phyloP scores from a whole-genome alignment of 2,329 filamentous ascomycete genomes.

The Zasmidium citrigriseum region DNA sequence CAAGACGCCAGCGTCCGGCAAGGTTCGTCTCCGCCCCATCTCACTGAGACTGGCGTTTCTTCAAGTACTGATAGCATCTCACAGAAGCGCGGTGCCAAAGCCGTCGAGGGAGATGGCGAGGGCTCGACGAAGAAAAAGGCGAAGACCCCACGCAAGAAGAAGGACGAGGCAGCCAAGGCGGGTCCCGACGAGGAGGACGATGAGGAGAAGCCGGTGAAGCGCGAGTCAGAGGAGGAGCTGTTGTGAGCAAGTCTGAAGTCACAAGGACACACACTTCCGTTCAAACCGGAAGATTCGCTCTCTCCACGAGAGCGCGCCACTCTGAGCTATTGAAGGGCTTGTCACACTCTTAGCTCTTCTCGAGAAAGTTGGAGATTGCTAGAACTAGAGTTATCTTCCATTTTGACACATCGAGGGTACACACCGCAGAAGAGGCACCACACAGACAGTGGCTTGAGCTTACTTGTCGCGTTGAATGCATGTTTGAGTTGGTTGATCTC shows the following conservation, averaged over 20 bases:
- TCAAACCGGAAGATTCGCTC: too few relatives aligned
- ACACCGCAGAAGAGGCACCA: too few relatives aligned
- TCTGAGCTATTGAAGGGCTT: too few relatives aligned
- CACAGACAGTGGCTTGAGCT: too few relatives aligned
- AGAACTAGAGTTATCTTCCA: too few relatives aligned
- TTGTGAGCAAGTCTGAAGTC: constrained; percentile 6
- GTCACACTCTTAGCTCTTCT: too few relatives aligned
- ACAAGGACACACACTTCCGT: neutral
- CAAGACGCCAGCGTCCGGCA: constrained; percentile 15
- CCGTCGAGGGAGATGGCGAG: constrained; percentile 16
- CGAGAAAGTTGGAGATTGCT: too few relatives aligned
- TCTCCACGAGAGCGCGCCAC: too few relatives aligned
- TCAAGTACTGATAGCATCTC: constrained; percentile 2
- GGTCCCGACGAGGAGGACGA: constrained; percentile 15
- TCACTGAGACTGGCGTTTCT: neutral
- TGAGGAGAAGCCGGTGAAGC: constrained; percentile 9
- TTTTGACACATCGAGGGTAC: too few relatives aligned
- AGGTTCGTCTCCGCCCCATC: constrained; percentile 12
- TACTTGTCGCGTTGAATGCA: neutral
- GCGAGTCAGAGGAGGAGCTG: constrained; percentile 9
- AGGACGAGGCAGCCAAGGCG: constrained; percentile 15
- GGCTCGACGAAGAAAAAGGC: constrained; percentile 21
- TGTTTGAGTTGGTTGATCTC: neutral
- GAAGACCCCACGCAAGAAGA: constrained; percentile 22
- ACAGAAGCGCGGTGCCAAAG: constrained; percentile 26